Percentiles rank a stretch among this genome's conserved stretches.
Conservation (phyloP, 164 flowering plant species). For the Vitis riparia region DNA sequence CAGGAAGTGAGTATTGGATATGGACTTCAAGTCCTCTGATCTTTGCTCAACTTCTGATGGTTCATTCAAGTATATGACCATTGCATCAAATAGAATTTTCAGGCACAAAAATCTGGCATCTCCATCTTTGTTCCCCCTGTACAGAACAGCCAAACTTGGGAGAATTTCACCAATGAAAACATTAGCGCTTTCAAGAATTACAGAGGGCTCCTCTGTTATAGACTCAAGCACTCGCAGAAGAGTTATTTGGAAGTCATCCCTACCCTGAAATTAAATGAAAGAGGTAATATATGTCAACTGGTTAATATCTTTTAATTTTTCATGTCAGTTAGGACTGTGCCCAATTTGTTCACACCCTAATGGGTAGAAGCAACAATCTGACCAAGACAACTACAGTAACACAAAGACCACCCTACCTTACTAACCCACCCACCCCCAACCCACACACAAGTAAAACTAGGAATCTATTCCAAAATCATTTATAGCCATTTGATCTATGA, state of each 20-base stretch:
- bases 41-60: slow-evolving; percentile 40
- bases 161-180: slow-evolving; percentile 61
- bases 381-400: no score
- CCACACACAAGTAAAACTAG: neutral
- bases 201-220: slow-evolving; percentile 65
- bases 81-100: slow-evolving; percentile 79
- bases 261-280: slow-evolving; percentile 63
- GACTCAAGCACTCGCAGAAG: slow-evolving; percentile 83
- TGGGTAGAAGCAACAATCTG: no score
- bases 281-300: neutral
- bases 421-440: no score
- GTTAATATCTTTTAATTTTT: no score
- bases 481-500: neutral
- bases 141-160: slow-evolving; percentile 73
- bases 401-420: no score
- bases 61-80: slow-evolving; percentile 71
- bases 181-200: slow-evolving; percentile 48
- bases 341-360: no score
- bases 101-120: slow-evolving; percentile 92
- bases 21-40: slow-evolving; percentile 54
- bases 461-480: neutral
- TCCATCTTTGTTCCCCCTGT: slow-evolving; percentile 94
- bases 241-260: slow-evolving; percentile 93
- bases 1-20: slow-evolving; percentile 68
- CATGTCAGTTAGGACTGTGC: no score